Conservation (phyloP, 345 rosid species). For the Aquilaria sinensis region DNA sequence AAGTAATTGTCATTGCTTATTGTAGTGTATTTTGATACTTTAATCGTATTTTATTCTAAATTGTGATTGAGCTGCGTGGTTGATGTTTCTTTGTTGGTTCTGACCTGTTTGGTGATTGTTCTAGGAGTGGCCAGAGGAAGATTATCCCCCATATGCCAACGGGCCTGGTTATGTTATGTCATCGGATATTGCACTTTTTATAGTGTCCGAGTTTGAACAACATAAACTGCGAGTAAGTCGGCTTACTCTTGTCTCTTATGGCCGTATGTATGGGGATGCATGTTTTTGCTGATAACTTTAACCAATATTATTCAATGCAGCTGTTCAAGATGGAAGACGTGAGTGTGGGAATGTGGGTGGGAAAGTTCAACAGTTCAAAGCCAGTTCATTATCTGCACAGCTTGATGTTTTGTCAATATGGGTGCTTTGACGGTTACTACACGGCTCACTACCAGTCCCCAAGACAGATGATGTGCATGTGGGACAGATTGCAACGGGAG, state of each 20-base stretch:
- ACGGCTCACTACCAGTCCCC: conserved; percentile 98
- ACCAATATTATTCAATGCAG: conserved; percentile 31
- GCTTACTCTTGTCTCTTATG: background rate
- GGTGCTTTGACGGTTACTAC: conserved; percentile 79
- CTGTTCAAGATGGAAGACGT: conserved; percentile 99
- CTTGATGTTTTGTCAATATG: conserved; percentile 81
- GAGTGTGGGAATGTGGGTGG: conserved; percentile 99
- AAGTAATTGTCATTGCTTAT: background rate
- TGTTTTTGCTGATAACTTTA: background rate
- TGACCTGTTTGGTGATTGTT: conserved; percentile 16
- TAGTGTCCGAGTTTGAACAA: conserved; percentile 75
- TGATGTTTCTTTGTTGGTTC: conserved; percentile 4
- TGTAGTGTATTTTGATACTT: background rate
- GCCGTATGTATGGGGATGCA: background rate
- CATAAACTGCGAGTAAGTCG: conserved; percentile 62
- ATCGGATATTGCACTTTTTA: conserved; percentile 65
- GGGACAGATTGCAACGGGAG: conserved; percentile 58
- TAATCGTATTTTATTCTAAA: background rate
- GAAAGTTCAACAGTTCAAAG: conserved; percentile 72
- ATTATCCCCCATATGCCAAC: conserved; percentile 91
- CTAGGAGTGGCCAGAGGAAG: conserved; percentile 99
- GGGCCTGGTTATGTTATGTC: conserved; percentile 92
- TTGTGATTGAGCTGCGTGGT: background rate
- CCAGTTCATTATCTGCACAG: conserved; percentile 78
- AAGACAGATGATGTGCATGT: conserved; percentile 87